Conservation (phyloP, 2,329 filamentous ascomycete genomes). For the Trichoderma simmonsii region DNA sequence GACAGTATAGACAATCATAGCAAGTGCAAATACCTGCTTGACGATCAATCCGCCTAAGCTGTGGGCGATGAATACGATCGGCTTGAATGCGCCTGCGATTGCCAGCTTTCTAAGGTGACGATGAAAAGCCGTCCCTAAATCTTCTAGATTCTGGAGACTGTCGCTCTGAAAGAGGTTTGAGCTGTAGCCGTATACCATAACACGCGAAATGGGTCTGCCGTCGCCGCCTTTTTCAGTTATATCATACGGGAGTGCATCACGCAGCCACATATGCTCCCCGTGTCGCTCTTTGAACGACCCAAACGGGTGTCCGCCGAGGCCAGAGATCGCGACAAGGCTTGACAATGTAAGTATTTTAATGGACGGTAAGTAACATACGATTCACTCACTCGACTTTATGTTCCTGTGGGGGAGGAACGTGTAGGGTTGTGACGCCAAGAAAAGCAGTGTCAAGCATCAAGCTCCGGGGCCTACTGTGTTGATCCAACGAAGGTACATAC, state of each 20-base stretch:
- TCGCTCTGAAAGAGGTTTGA: not conserved
- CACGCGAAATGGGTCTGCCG: not conserved
- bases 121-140: not conserved
- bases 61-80: not conserved
- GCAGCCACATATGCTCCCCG: not conserved
- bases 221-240: not conserved
- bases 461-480: not conserved
- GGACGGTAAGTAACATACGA: accelerated
- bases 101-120: not conserved
- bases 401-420: not conserved
- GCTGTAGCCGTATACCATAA: not conserved
- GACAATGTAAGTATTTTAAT: not conserved
- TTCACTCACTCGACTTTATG: not conserved
- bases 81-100: not conserved
- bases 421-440: not conserved
- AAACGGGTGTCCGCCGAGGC: not conserved
- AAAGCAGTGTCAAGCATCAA: not conserved
- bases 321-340: not conserved
- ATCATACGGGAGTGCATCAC: not conserved
- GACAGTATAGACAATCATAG: accelerated
- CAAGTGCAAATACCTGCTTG: not conserved
- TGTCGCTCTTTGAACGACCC: not conserved
- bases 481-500: not conserved
- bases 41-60: not conserved
- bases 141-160: not conserved